Evolutionary conservation across 2,329 filamentous ascomycete species (phyloP).

Genomic region (Pyrenophora teres): DNA sequence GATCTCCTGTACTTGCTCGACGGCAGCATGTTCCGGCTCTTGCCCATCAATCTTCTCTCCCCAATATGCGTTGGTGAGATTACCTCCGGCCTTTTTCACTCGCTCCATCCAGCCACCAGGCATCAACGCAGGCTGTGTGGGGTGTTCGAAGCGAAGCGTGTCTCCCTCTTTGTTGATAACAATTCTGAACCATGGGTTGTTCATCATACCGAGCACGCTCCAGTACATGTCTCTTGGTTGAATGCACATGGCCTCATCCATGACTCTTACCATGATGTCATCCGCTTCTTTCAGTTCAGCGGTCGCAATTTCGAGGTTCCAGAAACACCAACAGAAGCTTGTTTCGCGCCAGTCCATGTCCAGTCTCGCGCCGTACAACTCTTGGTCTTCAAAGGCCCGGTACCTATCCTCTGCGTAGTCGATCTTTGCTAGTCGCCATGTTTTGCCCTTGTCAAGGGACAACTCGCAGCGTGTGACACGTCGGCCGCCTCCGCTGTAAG

Average conservation of each 20-base stretch:
- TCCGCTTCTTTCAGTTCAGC: constrained; percentile 65
- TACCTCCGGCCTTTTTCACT: constrained; percentile 80
- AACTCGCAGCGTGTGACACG: constrained; percentile 82
- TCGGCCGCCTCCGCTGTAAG: constrained; percentile 85
- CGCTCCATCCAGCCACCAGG: constrained; percentile 92
- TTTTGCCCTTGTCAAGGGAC: constrained; percentile 79
- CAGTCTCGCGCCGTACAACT: constrained; percentile 74
- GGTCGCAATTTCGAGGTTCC: constrained; percentile 72
- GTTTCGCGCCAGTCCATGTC: constrained; percentile 83
- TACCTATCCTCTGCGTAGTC: constrained; percentile 87
- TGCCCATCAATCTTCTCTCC: constrained; percentile 70
- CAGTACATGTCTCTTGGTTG: constrained; percentile 96
- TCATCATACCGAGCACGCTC: constrained; percentile 97
- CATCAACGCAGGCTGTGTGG: constrained; percentile 77
- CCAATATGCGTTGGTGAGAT: constrained; percentile 82
- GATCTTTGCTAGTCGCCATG: constrained; percentile 77
- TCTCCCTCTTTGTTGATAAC: constrained; percentile 71
- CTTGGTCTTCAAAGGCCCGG: constrained; percentile 65
- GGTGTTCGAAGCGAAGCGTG: constrained; percentile 78
- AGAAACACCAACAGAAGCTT: constrained; percentile 92
- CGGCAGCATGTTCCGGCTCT: constrained; percentile 46
- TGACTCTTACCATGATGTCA: constrained; percentile 80
- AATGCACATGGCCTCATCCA: constrained; percentile 87
- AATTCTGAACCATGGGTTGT: constrained; percentile 91
- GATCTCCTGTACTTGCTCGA: constrained; percentile 66